Evolutionary conservation across 73 alveolate genomes (phyloP), one percentile per base, ranked within the genome.

Genomic region (Tetrahymena elliotti): DNA sequence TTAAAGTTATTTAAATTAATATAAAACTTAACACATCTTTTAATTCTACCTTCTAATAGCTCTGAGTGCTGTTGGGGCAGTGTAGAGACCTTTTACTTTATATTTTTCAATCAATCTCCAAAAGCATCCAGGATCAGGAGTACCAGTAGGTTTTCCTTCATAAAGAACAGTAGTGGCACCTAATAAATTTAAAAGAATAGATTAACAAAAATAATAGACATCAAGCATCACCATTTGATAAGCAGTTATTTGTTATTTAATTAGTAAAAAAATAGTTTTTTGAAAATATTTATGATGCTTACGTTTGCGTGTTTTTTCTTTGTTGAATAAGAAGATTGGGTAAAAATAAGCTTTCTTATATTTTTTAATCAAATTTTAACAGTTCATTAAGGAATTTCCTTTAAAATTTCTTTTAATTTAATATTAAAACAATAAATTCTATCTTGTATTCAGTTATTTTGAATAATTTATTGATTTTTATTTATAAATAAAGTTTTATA

Each of bases 11-110:
- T n/a, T n/a, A n/a, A n/a, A n/a, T n/a, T n/a, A n/a, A n/a, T n/a
- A n/a, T n/a, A n/a, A n/a, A n/a, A n/a, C n/a, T n/a, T n/a, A n/a
- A n/a, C n/a, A n/a, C n/a, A n/a, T n/a, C n/a, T 47, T 47, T 4
- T 4, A 47, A 47, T 18, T 12, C 1, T 47, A 68, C 88, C 88
- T 94, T 95, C 99, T 99, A 53, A 99, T 97, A 33, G 99, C 99
- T 93, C 99, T 98, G 93, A 99, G 97, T 27, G 99, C 99, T 24
- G 99, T 99, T 8, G 99, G 99, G 5, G 99, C 99, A 5, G 99
- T 96, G 94, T 98, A 99, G 84, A 99, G 94, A 38, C 99, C 95
- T 92, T 98, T 97, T 11, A 98, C 99, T 93, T 99, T 97, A 96
- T 97, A 97, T 95, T 99, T 98, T 83, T 96, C 99, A 31, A 98